Evolutionary conservation across 177 flowering plant genomes (phyloP).

Genomic region (Telopea speciosissima): DNA sequence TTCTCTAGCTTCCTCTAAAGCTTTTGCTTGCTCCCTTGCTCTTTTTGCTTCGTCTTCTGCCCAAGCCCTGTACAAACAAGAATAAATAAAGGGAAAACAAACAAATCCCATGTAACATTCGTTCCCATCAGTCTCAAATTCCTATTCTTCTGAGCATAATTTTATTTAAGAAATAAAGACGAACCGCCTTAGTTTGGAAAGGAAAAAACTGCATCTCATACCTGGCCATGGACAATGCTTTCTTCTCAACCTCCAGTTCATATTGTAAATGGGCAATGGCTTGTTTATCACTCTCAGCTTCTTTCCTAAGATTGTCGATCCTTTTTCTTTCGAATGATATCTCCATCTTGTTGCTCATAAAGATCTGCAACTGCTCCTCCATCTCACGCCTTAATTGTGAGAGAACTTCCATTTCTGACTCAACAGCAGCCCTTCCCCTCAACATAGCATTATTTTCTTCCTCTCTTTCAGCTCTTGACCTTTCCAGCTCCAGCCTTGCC

Average conservation of each 20-base stretch:
- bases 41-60: conserved; percentile 97
- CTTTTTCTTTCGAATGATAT: conserved; percentile 77
- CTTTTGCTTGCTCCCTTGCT: conserved; percentile 84
- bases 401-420: conserved; percentile 83
- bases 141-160: no score
- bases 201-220: conserved; percentile 16
- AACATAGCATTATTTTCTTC: conserved; percentile 46
- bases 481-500: conserved; percentile 66
- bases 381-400: conserved; percentile 65
- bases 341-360: conserved; percentile 67
- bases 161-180: no score
- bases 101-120: background rate
- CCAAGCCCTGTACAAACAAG: conserved; percentile 62
- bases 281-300: conserved; percentile 73
- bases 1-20: conserved; percentile 84
- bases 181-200: no score
- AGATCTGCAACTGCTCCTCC: conserved; percentile 73
- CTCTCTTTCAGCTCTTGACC: conserved; percentile 58
- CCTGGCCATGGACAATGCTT: conserved; percentile 97
- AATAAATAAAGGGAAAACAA: background rate
- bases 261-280: conserved; percentile 65
- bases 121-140: no score
- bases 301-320: conserved; percentile 53
- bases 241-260: conserved; percentile 92
- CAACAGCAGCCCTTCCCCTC: conserved; percentile 68